Conservation (phyloP, 306 rosid species). For the Medicago ruthenica region DNA sequence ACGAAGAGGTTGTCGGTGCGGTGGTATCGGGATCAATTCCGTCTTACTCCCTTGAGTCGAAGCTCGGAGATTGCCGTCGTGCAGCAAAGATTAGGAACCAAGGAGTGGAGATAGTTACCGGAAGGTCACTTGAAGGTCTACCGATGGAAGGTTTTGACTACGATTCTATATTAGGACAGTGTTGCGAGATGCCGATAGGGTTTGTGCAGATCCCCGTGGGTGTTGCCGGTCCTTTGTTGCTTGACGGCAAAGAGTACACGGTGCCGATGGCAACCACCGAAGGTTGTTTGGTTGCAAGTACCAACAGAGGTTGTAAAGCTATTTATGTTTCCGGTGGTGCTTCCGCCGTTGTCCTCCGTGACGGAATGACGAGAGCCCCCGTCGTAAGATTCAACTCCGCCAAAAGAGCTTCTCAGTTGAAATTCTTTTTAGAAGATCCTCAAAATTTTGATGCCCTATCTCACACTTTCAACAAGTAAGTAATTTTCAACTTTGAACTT, state of each 20-base stretch:
- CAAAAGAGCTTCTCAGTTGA: slow-evolving; percentile 12
- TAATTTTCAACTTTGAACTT: slow-evolving; percentile 18
- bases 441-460: too few species aligned
- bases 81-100: slow-evolving; percentile 77
- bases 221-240: slow-evolving; percentile 36
- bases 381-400: slow-evolving; percentile 78
- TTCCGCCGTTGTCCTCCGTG: slow-evolving; percentile 59
- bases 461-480: slow-evolving; percentile 53
- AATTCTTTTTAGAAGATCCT: too few species aligned
- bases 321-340: slow-evolving; percentile 39
- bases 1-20: slow-evolving; percentile 60
- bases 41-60: slow-evolving; percentile 70
- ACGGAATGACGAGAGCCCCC: slow-evolving; percentile 79
- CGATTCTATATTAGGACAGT: slow-evolving; percentile 79
- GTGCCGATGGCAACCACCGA: slow-evolving; percentile 98
- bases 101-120: slow-evolving; percentile 68
- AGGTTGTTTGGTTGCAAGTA: slow-evolving; percentile 81
- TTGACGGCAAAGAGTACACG: slow-evolving; percentile 47
- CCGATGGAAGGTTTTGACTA: slow-evolving; percentile 80
- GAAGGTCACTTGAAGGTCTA: slow-evolving; percentile 62
- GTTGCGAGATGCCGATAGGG: slow-evolving; percentile 25
- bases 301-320: slow-evolving; percentile 90
- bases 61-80: slow-evolving; percentile 62
- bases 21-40: slow-evolving; percentile 68
- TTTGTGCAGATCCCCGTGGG: too few species aligned